These are phyloP conservation scores for Hypoxylon fuscum DNA, from an alignment of 495 filamentous ascomycete genomes.

Conservation along the genomic window DNA sequence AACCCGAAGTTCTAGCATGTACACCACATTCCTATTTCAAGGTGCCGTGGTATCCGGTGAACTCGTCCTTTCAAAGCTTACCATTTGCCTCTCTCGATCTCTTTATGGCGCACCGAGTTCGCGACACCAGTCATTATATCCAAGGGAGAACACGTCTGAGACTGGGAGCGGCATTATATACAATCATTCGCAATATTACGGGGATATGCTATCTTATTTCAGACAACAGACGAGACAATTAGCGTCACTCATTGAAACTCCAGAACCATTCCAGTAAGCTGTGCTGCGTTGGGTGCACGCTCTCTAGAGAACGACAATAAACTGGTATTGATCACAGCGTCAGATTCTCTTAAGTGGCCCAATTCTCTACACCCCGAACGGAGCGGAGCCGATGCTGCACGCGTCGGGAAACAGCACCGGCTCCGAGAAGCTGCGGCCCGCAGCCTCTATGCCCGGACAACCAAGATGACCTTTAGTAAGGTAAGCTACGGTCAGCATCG, in stretches of 20 bases:
- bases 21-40: neutral
- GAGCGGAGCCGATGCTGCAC: conserved; percentile 14
- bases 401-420: conserved; percentile 7
- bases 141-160: too few species aligned
- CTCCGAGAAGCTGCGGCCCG: conserved; percentile 5
- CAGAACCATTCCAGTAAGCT: neutral
- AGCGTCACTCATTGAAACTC: neutral
- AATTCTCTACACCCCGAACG: conserved; percentile 12
- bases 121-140: neutral
- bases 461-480: conserved; percentile 7
- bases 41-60: neutral
- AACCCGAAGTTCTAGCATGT: neutral
- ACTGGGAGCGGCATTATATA: neutral
- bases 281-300: conserved; percentile 4
- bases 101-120: neutral
- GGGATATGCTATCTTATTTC: neutral
- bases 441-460: neutral
- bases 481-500: conserved; percentile 18
- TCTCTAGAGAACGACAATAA: conserved; percentile 10
- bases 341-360: conserved; percentile 13
- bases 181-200: neutral
- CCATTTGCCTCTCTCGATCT: neutral
- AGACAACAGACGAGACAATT: conserved; percentile 14
- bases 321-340: conserved; percentile 4
- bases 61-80: neutral